phyloP scores from a whole-genome alignment of 768 basidiomycete genomes.

The Udeniomyces megalosporus region DNA sequence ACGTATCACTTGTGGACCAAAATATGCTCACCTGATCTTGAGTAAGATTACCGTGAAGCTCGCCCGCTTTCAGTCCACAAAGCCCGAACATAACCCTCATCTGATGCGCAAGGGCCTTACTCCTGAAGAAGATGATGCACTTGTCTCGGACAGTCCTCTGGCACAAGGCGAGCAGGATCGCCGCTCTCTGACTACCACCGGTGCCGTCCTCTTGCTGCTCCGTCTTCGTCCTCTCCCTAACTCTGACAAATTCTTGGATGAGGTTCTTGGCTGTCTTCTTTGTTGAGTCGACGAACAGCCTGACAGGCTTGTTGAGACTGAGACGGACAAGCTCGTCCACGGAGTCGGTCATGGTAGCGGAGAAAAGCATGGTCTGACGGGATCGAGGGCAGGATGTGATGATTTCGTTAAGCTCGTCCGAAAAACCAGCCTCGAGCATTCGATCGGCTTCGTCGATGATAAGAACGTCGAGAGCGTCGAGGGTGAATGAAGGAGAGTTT shows the following conservation, averaged over 20 bases:
- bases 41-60: constrained; percentile 85
- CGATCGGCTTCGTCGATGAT: constrained; percentile 96
- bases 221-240: constrained; percentile 58
- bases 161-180: constrained; percentile 47
- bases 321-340: constrained; percentile 85
- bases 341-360: constrained; percentile 95
- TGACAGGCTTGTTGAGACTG: constrained; percentile 79
- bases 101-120: constrained; percentile 94
- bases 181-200: constrained; percentile 26
- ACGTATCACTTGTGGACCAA: background rate
- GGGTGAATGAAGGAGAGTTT: constrained; percentile 81
- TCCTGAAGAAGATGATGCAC: constrained; percentile 84
- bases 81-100: constrained; percentile 85
- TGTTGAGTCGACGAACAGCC: constrained; percentile 90
- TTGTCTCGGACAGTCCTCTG: constrained; percentile 67
- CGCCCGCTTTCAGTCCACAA: constrained; percentile 56
- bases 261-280: constrained; percentile 68
- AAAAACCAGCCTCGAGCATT: constrained; percentile 78
- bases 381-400: constrained; percentile 63
- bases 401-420: constrained; percentile 85
- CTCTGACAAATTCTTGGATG: constrained; percentile 86
- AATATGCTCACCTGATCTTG: constrained; percentile 65
- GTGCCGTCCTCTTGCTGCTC: constrained; percentile 45
- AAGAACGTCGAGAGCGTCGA: constrained; percentile 81
- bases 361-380: constrained; percentile 96